These are phyloP conservation scores for Eucalyptus tenuipes DNA, from an alignment of 345 rosid genomes.

Conservation along the genomic window DNA sequence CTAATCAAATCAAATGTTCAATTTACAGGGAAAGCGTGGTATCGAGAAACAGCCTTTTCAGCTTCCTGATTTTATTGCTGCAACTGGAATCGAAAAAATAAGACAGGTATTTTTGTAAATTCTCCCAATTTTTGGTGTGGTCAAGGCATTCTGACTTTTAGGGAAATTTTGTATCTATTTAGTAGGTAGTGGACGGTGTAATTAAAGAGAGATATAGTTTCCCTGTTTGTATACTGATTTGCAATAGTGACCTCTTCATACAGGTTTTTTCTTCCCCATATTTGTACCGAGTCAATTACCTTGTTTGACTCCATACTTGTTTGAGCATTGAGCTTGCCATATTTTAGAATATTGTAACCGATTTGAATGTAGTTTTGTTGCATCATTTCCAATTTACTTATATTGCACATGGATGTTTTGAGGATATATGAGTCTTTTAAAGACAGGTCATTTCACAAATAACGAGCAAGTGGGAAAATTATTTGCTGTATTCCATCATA, in stretches of 20 bases:
- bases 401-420: not conserved
- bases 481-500: not conserved
- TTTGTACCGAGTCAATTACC: not conserved
- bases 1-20: not conserved
- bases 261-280: not conserved
- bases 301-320: not conserved
- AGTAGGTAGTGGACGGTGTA: not conserved
- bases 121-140: not conserved
- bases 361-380: not conserved
- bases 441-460: not conserved
- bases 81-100: conserved; percentile 97
- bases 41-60: conserved; percentile 98
- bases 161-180: not conserved
- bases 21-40: conserved; percentile 96
- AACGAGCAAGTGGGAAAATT: not conserved
- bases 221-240: not conserved
- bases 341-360: not conserved
- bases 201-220: not conserved
- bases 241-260: not conserved
- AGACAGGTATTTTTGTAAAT: conserved; percentile 62
- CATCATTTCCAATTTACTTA: not conserved
- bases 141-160: not conserved
- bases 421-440: not conserved
- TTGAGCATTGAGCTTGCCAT: not conserved
- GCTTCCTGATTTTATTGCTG: conserved; percentile 99